Conservation (phyloP, 805 yeast species). For the Pichia ethanolica region DNA sequence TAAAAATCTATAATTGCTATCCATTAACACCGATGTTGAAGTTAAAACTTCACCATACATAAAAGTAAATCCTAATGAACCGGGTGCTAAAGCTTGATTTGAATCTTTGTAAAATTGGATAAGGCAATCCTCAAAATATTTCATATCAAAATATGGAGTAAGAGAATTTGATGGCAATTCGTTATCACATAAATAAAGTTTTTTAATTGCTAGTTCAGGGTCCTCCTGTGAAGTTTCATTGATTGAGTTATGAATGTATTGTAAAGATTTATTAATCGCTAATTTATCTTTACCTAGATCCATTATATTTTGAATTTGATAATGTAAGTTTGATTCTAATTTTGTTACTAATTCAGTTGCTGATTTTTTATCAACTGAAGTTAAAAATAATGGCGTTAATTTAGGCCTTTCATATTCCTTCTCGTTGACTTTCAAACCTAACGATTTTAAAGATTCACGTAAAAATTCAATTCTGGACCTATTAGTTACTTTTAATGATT, state of each 20-base stretch:
- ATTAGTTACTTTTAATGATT: conserved; percentile 37
- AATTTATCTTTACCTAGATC: conserved; percentile 51
- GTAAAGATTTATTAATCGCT: conserved; percentile 36
- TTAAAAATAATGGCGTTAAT: conserved; percentile 57
- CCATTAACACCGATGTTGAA: conserved; percentile 76
- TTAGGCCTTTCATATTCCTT: conserved; percentile 47
- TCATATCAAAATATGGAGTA: conserved; percentile 71
- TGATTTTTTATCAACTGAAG: conserved; percentile 32
- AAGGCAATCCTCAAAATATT: conserved; percentile 43
- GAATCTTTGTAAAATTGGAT: conserved; percentile 25
- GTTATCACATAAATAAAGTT: conserved; percentile 39
- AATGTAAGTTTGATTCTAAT: conserved; percentile 29
- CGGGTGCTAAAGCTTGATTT: conserved; percentile 12
- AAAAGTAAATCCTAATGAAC: conserved; percentile 52
- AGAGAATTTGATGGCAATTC: conserved; percentile 38
- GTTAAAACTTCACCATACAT: conserved; percentile 86
- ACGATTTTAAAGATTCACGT: conserved; percentile 43
- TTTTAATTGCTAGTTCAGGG: conserved; percentile 49
- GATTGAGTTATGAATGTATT: conserved; percentile 18
- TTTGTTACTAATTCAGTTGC: conserved; percentile 28
- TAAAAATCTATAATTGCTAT: conserved; percentile 57
- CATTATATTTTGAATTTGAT: conserved; percentile 35
- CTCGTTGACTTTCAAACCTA: conserved; percentile 66
- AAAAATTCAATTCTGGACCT: conserved; percentile 48
- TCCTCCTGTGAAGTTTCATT: conserved; percentile 39